Percentiles rank a stretch among this genome's conserved stretches.
These are phyloP conservation scores for Centella asiatica DNA, from an alignment of 129 eudicot species.

Conservation along the genomic window DNA sequence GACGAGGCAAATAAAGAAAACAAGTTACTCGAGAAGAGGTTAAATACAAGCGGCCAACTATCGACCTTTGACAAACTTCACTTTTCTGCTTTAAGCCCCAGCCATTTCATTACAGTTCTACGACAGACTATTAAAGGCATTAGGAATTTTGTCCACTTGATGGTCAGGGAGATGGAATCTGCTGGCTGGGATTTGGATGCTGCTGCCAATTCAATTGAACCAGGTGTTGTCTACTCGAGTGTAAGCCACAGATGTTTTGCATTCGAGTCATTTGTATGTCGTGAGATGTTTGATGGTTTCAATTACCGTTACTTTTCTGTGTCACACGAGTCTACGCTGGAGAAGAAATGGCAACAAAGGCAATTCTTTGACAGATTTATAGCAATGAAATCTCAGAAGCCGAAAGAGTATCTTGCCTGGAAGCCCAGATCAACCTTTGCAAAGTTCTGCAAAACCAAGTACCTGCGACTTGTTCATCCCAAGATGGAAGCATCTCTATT, in stretches of 20 bases:
- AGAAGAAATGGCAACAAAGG: slow-evolving; percentile 15
- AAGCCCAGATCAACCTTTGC: slow-evolving; percentile 69
- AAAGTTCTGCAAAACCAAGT: slow-evolving; percentile 52
- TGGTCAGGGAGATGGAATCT: slow-evolving; percentile 60
- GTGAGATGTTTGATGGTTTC: slow-evolving; percentile 72
- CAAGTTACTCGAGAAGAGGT: slow-evolving; percentile 47
- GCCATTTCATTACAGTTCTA: slow-evolving; percentile 37
- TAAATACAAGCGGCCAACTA: slow-evolving; percentile 51
- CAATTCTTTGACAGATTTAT: slow-evolving; percentile 42
- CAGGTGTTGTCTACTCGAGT: slow-evolving; percentile 40
- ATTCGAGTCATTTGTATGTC: slow-evolving; percentile 67
- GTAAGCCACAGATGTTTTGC: slow-evolving; percentile 42
- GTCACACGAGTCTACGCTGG: slow-evolving; percentile 14
- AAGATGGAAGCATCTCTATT: slow-evolving; percentile 67
- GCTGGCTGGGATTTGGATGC: slow-evolving; percentile 75
- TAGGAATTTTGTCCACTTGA: slow-evolving; percentile 39
- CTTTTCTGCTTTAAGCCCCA: slow-evolving; percentile 34
- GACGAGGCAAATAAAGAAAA: slow-evolving; percentile 48
- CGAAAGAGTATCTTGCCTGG: slow-evolving; percentile 49
- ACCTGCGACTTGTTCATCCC: slow-evolving; percentile 56
- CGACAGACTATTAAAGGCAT: slow-evolving; percentile 47
- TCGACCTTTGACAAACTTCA: slow-evolving; percentile 30
- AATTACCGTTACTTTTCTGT: slow-evolving; percentile 38
- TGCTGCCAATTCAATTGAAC: slow-evolving; percentile 58
- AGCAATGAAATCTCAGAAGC: slow-evolving; percentile 42